phyloP scores from a whole-genome alignment of 1,139 yeast genomes.

The Geotrichum restrictum region DNA sequence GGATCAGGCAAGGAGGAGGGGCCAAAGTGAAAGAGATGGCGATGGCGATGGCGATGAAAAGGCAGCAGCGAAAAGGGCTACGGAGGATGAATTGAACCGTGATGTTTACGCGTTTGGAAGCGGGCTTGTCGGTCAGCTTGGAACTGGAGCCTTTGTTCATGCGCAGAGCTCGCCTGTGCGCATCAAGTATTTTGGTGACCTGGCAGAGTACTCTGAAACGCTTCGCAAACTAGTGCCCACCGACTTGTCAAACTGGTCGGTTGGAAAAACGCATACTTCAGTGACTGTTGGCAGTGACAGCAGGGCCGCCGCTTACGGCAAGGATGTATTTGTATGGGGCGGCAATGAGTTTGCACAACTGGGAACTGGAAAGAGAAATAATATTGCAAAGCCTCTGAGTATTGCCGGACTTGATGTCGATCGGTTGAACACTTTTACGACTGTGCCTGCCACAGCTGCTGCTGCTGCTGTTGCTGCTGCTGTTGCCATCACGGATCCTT shows the following conservation, averaged over 20 bases:
- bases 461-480: neutral
- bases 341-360: conserved; percentile 76
- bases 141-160: conserved; percentile 70
- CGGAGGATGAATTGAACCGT: conserved; percentile 73
- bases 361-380: conserved; percentile 72
- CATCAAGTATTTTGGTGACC: conserved; percentile 45
- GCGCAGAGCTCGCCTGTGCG: conserved; percentile 65
- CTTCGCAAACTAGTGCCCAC: conserved; percentile 42
- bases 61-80: conserved; percentile 19
- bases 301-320: conserved; percentile 24
- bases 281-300: conserved; percentile 47
- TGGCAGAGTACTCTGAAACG: conserved; percentile 44
- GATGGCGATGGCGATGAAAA: too few species aligned
- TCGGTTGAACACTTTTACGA: conserved; percentile 19
- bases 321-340: conserved; percentile 76
- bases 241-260: conserved; percentile 50
- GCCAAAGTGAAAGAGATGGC: too few species aligned
- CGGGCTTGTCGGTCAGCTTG: conserved; percentile 86
- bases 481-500: conserved; percentile 15
- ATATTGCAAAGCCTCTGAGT: conserved; percentile 57
- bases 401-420: conserved; percentile 22
- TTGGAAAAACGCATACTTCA: conserved; percentile 65
- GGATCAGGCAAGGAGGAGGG: conserved; percentile 25
- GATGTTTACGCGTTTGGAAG: conserved; percentile 61
- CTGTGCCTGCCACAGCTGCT: too few species aligned